phyloP scores from a whole-genome alignment of 139 green algal species.

The Gonium pectorale region DNA sequence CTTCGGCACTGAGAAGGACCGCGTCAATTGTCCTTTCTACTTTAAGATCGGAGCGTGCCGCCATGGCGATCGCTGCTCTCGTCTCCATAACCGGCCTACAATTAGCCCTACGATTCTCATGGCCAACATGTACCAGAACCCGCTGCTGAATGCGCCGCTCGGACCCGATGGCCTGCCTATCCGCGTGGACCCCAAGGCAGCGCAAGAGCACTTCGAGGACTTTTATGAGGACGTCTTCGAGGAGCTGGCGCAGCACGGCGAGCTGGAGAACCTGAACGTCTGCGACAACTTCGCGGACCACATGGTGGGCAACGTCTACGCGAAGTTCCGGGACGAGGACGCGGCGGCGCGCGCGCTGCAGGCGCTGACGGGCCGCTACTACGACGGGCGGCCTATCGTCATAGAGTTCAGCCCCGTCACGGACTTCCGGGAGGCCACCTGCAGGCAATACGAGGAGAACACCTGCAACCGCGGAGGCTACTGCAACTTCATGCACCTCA shows the following conservation, averaged over 20 bases:
- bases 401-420: constrained; percentile 98
- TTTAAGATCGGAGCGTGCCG: constrained; percentile 95
- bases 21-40: constrained; percentile 96
- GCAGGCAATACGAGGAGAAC: constrained; percentile 98
- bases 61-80: constrained; percentile 97
- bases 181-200: constrained; percentile 83
- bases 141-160: constrained; percentile 85
- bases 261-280: constrained; percentile 97
- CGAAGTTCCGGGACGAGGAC: constrained; percentile 95
- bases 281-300: constrained; percentile 99
- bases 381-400: constrained; percentile 90
- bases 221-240: constrained; percentile 99
- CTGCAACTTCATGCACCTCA: constrained; percentile 99
- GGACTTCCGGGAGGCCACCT: constrained; percentile 97
- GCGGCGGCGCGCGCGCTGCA: constrained; percentile 77
- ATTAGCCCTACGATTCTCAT: constrained; percentile 93
- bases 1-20: constrained; percentile 98
- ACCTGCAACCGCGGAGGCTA: constrained; percentile 96
- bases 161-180: constrained; percentile 88
- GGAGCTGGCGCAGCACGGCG: constrained; percentile 92
- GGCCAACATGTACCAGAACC: constrained; percentile 98
- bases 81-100: constrained; percentile 96
- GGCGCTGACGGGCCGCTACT: constrained; percentile 80
- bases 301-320: constrained; percentile 96
- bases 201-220: constrained; percentile 75